phyloP scores from a whole-genome alignment of 495 filamentous ascomycete species.

The Daldinia vernicosa region DNA sequence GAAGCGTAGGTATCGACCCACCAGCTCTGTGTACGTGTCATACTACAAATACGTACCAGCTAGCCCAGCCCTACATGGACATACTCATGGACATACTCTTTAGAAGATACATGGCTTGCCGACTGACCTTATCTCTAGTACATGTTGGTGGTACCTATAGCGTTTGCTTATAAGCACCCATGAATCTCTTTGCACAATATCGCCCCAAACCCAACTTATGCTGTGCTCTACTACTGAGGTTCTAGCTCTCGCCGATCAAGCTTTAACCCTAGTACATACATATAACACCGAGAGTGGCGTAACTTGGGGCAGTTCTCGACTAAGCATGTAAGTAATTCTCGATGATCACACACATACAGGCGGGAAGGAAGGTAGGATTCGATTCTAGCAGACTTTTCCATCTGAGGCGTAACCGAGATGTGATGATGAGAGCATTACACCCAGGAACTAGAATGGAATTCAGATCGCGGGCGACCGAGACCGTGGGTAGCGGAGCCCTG shows the following conservation, averaged over 20 bases:
- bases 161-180: conserved; percentile 9
- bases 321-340: conserved; percentile 8
- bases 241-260: conserved; percentile 5
- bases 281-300: background rate
- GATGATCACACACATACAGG: conserved; percentile 8
- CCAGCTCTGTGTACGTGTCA: conserved; percentile 21
- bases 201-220: conserved; percentile 8
- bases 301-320: conserved; percentile 10
- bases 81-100: background rate
- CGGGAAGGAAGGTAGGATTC: conserved; percentile 38
- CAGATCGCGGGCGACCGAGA: conserved; percentile 29
- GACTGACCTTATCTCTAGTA: conserved; percentile 25
- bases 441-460: conserved; percentile 26
- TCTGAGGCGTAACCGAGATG: conserved; percentile 21
- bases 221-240: conserved; percentile 7
- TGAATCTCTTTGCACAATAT: conserved; percentile 8
- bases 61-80: conserved; percentile 28
- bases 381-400: conserved; percentile 11
- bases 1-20: conserved; percentile 21
- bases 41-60: conserved; percentile 30
- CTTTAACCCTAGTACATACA: background rate
- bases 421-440: conserved; percentile 1
- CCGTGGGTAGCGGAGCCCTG: conserved; percentile 30
- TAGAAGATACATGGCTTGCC: conserved; percentile 1
- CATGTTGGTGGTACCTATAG: conserved; percentile 2